Percentiles rank a stretch among this genome's conserved stretches.
Conservation (phyloP, 805 yeast genomes). For the Candida silvicultrix region DNA sequence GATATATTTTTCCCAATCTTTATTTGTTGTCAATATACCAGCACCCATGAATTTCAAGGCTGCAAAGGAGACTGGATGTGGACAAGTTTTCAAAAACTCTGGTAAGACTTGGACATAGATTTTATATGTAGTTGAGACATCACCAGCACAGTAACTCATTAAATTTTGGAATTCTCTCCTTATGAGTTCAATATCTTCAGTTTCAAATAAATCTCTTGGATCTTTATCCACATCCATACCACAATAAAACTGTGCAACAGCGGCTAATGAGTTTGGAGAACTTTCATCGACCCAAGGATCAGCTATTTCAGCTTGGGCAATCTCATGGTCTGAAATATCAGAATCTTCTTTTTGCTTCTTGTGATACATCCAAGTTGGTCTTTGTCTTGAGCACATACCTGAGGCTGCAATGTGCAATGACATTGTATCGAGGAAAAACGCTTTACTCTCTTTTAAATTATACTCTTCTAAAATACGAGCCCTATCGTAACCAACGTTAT, state of each 20-base stretch:
- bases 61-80: slow-evolving; percentile 93
- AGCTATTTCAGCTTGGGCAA: slow-evolving; percentile 30
- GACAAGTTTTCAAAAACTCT: slow-evolving; percentile 55
- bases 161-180: slow-evolving; percentile 51
- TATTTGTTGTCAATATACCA: slow-evolving; percentile 72
- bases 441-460: slow-evolving; percentile 54
- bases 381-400: slow-evolving; percentile 90
- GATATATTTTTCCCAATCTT: slow-evolving; percentile 70
- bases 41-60: slow-evolving; percentile 72
- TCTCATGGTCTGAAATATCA: slow-evolving; percentile 12
- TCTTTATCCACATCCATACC: slow-evolving; percentile 59
- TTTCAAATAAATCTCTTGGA: slow-evolving; percentile 57
- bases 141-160: slow-evolving; percentile 79
- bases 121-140: slow-evolving; percentile 68
- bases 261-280: slow-evolving; percentile 70
- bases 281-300: slow-evolving; percentile 86
- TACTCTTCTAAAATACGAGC: slow-evolving; percentile 85
- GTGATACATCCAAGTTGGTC: slow-evolving; percentile 69
- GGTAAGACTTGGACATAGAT: slow-evolving; percentile 71
- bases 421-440: slow-evolving; percentile 86
- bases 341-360: slow-evolving; percentile 27
- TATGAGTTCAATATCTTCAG: slow-evolving; percentile 47
- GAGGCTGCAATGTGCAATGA: slow-evolving; percentile 84
- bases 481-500: slow-evolving; percentile 86
- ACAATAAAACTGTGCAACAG: slow-evolving; percentile 77